Percentiles rank a stretch among this genome's conserved stretches.
Conservation (phyloP, 2,329 filamentous ascomycete species). For the Sordariomycetes sp. region DNA sequence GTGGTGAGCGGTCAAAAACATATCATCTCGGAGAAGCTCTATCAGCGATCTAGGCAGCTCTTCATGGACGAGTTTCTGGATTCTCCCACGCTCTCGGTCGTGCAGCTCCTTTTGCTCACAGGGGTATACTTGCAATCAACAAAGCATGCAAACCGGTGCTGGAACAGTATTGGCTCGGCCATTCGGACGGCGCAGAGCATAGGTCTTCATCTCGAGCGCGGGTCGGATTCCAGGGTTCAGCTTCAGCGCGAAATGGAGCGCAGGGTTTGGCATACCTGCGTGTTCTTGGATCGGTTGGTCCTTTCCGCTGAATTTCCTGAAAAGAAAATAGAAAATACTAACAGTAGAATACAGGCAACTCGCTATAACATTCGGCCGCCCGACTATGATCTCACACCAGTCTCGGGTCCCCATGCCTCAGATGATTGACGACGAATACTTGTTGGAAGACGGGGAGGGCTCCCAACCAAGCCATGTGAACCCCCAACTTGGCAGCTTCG, state of each 20-base stretch:
- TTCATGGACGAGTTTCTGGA: slow-evolving; percentile 2
- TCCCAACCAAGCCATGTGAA: not conserved
- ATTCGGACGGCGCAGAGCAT: slow-evolving; percentile 35
- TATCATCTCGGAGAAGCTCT: slow-evolving; percentile 4
- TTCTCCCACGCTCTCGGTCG: not conserved
- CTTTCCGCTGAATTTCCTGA: not conserved
- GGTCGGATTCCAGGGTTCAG: not conserved
- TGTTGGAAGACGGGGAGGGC: slow-evolving; percentile 4
- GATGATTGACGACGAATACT: slow-evolving; percentile 9
- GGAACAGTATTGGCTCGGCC: slow-evolving; percentile 34
- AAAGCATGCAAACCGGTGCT: slow-evolving; percentile 11
- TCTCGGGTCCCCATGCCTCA: slow-evolving; percentile 1
- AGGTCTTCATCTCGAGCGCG: slow-evolving; percentile 24
- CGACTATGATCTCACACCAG: slow-evolving; percentile 6
- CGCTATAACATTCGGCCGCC: slow-evolving; percentile 8
- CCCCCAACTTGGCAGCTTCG: slow-evolving; percentile 1
- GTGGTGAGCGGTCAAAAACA: not conserved
- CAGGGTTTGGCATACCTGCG: slow-evolving; percentile 8
- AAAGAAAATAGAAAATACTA: not conserved
- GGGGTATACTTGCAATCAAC: not conserved
- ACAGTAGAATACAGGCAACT: slow-evolving; percentile 2
- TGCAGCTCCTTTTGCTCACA: not conserved
- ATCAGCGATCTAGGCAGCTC: not conserved
- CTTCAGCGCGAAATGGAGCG: slow-evolving; percentile 4
- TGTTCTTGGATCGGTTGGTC: slow-evolving; percentile 7